These are phyloP conservation scores for Pseudogymnoascus sp. DNA, from an alignment of 2,329 filamentous ascomycete species.

Conservation along the genomic window DNA sequence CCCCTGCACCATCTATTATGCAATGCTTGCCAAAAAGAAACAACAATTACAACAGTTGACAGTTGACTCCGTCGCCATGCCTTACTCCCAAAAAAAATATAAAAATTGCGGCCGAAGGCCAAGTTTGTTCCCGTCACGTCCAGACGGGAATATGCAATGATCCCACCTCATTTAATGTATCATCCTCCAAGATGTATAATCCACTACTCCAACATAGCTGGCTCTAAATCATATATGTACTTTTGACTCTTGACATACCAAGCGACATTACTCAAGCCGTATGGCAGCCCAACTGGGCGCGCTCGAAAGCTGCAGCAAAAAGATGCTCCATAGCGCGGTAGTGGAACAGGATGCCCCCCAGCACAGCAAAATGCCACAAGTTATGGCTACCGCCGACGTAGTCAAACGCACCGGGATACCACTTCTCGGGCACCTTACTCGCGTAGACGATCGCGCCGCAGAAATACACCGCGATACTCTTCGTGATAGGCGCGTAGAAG, in stretches of 20 bases:
- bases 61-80: constrained; percentile 6
- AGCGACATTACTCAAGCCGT: background rate
- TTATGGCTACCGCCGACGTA: constrained; percentile 95
- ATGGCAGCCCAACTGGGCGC: constrained; percentile 38
- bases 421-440: constrained; percentile 85
- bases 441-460: constrained; percentile 81
- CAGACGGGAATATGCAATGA: background rate
- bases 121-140: background rate
- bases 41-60: background rate
- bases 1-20: background rate
- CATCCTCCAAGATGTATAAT: background rate
- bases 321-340: constrained; percentile 95
- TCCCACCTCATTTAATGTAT: background rate
- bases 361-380: constrained; percentile 90
- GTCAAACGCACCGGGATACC: constrained; percentile 88
- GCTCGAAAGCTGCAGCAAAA: constrained; percentile 68
- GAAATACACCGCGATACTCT: constrained; percentile 81
- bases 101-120: background rate
- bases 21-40: constrained; percentile 5
- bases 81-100: background rate
- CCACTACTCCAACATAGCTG: background rate
- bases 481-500: constrained; percentile 82
- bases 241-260: background rate
- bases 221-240: constrained; percentile 6
- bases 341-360: constrained; percentile 95